Evolutionary conservation across 1,139 yeast genomes (phyloP).

Genomic region (Candida glucosophila): DNA sequence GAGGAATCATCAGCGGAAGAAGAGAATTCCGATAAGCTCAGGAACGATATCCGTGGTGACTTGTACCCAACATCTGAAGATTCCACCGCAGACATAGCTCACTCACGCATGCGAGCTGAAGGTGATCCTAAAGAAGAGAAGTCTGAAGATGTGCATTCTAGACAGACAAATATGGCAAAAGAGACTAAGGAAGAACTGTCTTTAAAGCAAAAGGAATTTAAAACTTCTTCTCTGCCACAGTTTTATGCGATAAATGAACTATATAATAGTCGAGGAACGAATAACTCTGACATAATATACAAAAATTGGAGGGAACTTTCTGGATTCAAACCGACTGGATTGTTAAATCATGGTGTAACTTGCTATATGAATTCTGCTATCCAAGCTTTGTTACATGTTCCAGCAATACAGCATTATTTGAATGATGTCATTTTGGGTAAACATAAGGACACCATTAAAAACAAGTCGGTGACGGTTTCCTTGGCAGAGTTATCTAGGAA

Average conservation of each 20-base stretch:
- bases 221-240: conserved; percentile 17
- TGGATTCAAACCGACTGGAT: conserved; percentile 56
- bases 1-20: conserved; percentile 5
- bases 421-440: conserved; percentile 52
- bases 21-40: conserved; percentile 2
- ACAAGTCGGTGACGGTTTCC: conserved; percentile 58
- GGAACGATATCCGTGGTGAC: no score
- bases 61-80: no score
- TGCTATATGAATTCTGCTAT: conserved; percentile 95
- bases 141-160: no score
- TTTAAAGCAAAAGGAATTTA: no score
- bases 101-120: neutral
- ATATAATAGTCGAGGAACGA: conserved; percentile 50
- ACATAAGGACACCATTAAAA: conserved; percentile 34
- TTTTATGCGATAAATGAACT: conserved; percentile 47
- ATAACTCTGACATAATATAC: conserved; percentile 40
- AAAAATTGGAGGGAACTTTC: conserved; percentile 53
- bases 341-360: conserved; percentile 88
- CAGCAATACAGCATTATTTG: conserved; percentile 82
- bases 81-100: no score
- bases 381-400: conserved; percentile 82
- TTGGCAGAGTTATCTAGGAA: conserved; percentile 64
- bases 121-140: no score
- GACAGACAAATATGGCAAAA: no score
- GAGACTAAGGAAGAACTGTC: no score